Base-by-base conservation (phyloP, 352 stramenopile species). In the Globisporangium acanthophoron region DNA sequence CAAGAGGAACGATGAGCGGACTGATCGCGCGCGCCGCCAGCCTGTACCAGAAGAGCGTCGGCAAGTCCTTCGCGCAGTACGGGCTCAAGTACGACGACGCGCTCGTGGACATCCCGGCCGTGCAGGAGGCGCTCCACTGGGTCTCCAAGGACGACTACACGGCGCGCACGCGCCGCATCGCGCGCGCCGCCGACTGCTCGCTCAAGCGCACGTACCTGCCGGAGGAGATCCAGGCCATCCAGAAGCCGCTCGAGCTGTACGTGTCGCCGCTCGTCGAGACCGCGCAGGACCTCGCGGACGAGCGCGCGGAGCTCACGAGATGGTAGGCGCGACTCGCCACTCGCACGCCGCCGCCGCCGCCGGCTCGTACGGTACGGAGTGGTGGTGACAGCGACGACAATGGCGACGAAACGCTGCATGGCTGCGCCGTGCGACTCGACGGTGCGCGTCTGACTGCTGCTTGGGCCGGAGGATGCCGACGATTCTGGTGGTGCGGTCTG, bases 41-140 rank as follows among this genome's bases (percentile, higher is more conserved):
- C 59, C 59, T 92, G 57, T 94, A 94, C 80, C 76, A 92, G 76
- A 88, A 90, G 76, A 85, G 75, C 59, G 69, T 94, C 51, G 65
- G 77, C 80, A 90, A 92, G 76, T 77, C 76, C 27, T 73, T 94
- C 40, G 69, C 66, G 53, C 67, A 85, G 79, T 92, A 93, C 71
- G 85, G 85, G 54, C 64, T 95, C 68, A 92, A 92, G 78, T 95
- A 95, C 66, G 85, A 95, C 59, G 86, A 95, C 58, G 73, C 70
- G 20, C 75, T 95, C 55, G 86, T 95, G 50, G 86, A 95, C 62
- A 88, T 84, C 59, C 68, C 75, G 40, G 80, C 85, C 56, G 73
- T 93, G 57, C 80, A 94, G 77, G 76, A 81, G 67, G 84, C 86
- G 33, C 71, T 94, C 41, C 67, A 90, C 69, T 93, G 82, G 84